Evolutionary conservation across 176 grass and related monocot genomes (phyloP), one percentile per base, ranked within the genome.

Genomic region (Cenchrus americanus): DNA sequence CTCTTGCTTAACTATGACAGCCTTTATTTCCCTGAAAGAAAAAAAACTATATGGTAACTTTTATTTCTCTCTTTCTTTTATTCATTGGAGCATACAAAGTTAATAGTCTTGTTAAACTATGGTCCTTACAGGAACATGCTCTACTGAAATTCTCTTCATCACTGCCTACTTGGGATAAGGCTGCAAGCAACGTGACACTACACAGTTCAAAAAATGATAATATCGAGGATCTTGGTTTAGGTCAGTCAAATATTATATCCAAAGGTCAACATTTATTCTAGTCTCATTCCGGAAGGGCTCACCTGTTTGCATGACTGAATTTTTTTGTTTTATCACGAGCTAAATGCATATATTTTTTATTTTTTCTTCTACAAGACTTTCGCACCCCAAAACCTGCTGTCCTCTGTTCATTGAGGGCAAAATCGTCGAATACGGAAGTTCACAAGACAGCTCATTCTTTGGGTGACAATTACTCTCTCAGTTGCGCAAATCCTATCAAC

Each of bases 351-450:
- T 22, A 48, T n/a, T 41, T 67, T 67, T 67, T 22, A 77, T 74
- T 75, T 14, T 66, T 69, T 48, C 18, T 57, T 37, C 22, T 46
- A 52, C 83, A 75, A 87, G 83, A 82, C 58, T 94, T 94, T 69
- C 90, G 82, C 69, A 89, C 95, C 76, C 92, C 90, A 63, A 93
- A 94, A 88, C 92, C 95, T 64, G 69, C 62, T 82, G 87, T 65
- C 17, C 17, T 73, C 41, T 87, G 51, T 86, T 82, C 19, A 15
- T 64, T 14, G 27, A 59, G 27, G 77, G 55, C 50, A 14, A 71
- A 76, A 49, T 73, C 58, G 1, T 46, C 40, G 63, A 23, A 19
- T 79, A 77, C 52, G 10, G 23, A 93, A 78, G 62, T 22, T 63
- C 83, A 76, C 57, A 23, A 84, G 71, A 57, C 42, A 77, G 34